Evolutionary conservation across 106 monocot species (phyloP).

Genomic region (Ottelia alismoides): DNA sequence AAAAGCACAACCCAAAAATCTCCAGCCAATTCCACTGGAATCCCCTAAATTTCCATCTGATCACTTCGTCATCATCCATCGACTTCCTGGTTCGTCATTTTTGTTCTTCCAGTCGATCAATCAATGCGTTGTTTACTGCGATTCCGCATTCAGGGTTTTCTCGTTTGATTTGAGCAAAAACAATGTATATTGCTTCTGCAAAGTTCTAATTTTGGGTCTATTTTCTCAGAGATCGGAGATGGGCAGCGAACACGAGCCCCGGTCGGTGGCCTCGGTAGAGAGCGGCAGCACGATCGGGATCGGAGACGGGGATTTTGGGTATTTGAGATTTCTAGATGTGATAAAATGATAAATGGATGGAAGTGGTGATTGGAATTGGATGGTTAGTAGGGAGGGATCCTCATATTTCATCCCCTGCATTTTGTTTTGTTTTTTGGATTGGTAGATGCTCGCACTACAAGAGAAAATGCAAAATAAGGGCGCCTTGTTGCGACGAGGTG

Average conservation of each 20-base stretch:
- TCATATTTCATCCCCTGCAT: not conserved
- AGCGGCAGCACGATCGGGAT: not conserved
- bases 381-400: not conserved
- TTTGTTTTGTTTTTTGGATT: not conserved
- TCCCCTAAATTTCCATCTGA: too few species aligned
- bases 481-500: slow-evolving; percentile 74
- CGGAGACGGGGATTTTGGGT: not conserved
- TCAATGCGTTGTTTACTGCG: too few species aligned
- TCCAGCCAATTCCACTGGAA: too few species aligned
- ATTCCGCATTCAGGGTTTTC: too few species aligned
- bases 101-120: too few species aligned
- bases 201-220: too few species aligned
- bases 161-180: too few species aligned
- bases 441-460: slow-evolving; percentile 65
- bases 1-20: too few species aligned
- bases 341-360: not conserved
- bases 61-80: too few species aligned
- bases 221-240: not conserved
- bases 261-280: not conserved
- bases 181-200: too few species aligned
- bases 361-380: not conserved
- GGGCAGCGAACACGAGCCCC: not conserved
- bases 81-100: too few species aligned
- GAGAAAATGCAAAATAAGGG: slow-evolving; percentile 71
- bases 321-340: not conserved